Conservation (phyloP, 495 filamentous ascomycete species). For the Acidiella bohemica region DNA sequence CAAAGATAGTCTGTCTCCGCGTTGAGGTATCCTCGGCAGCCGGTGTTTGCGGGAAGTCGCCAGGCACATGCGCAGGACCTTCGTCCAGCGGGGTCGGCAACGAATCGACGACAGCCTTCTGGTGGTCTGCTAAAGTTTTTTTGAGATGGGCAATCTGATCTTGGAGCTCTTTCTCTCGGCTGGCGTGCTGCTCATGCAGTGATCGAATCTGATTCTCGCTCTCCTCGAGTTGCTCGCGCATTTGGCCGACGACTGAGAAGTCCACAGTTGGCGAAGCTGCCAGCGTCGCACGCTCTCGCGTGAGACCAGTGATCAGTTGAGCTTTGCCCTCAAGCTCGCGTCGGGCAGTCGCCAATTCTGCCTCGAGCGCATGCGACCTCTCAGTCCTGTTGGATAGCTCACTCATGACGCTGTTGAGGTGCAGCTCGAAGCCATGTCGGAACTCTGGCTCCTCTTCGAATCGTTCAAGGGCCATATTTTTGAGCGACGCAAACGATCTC, state of each 20-base stretch:
- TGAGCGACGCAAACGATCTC: constrained; percentile 76
- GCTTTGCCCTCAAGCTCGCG: constrained; percentile 95
- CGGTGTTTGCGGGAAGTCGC: constrained; percentile 20
- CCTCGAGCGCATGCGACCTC: constrained; percentile 75
- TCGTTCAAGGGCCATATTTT: constrained; percentile 73
- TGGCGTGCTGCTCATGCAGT: constrained; percentile 56
- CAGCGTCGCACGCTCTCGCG: constrained; percentile 78
- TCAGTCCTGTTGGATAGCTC: constrained; percentile 80
- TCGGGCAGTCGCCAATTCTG: constrained; percentile 67
- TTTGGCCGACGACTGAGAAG: constrained; percentile 74
- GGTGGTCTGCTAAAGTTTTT: constrained; percentile 25
- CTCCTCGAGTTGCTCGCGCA: constrained; percentile 76
- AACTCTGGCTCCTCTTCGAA: constrained; percentile 69
- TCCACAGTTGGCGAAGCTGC: constrained; percentile 64
- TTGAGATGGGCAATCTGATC: constrained; percentile 56
- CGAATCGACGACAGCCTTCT: constrained; percentile 7
- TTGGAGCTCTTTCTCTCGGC: constrained; percentile 59
- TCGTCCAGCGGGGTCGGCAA: constrained; percentile 13
- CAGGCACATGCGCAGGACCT: constrained; percentile 19
- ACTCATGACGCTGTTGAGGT: constrained; percentile 83
- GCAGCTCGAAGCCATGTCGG: constrained; percentile 84
- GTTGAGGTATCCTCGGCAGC: constrained; percentile 10
- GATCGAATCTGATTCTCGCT: constrained; percentile 66
- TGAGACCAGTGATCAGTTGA: constrained; percentile 85
- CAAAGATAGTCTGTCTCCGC: constrained; percentile 23